A percentile compares a stretch with the other conserved stretches of the same genome.
These are phyloP conservation scores for Triticum dicoccoides DNA, from an alignment of 176 grass and related monocot genomes.

Conservation along the genomic window DNA sequence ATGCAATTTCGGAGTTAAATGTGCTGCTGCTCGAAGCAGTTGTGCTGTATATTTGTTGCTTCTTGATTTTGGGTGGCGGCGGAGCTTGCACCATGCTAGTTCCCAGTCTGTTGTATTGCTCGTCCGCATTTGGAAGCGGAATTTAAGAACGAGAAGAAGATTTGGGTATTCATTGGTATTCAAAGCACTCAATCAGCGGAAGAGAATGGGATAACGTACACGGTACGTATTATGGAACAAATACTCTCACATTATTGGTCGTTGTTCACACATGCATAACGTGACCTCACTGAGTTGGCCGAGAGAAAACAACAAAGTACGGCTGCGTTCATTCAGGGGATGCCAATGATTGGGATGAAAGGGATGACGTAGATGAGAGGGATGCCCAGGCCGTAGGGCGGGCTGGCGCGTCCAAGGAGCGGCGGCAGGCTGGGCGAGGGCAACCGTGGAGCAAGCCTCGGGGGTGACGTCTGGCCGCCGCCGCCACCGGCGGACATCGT, in stretches of 20 bases:
- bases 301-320: not conserved
- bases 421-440: not conserved
- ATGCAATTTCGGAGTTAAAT: not conserved
- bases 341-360: constrained; percentile 43
- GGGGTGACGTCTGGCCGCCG: not conserved
- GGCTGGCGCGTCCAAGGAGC: not conserved
- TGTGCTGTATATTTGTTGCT: not conserved
- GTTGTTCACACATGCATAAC: not conserved
- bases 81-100: not conserved
- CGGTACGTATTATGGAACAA: not conserved
- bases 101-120: not conserved
- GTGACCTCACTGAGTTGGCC: not conserved
- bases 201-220: too few relatives aligned
- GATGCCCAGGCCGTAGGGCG: constrained; percentile 14
- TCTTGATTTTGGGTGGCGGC: not conserved
- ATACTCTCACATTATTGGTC: not conserved
- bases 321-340: not conserved
- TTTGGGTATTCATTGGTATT: too few relatives aligned
- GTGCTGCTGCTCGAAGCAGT: not conserved
- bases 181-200: too few relatives aligned
- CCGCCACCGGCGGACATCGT: not conserved
- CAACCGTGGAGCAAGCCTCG: not conserved
- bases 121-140: not conserved
- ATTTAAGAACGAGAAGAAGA: too few relatives aligned
- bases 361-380: constrained; percentile 50